A percentile compares a stretch with the other conserved stretches of the same genome.
Evolutionary conservation across 768 basidiomycete genomes (phyloP).

Genomic region (Leccinum variicolor): DNA sequence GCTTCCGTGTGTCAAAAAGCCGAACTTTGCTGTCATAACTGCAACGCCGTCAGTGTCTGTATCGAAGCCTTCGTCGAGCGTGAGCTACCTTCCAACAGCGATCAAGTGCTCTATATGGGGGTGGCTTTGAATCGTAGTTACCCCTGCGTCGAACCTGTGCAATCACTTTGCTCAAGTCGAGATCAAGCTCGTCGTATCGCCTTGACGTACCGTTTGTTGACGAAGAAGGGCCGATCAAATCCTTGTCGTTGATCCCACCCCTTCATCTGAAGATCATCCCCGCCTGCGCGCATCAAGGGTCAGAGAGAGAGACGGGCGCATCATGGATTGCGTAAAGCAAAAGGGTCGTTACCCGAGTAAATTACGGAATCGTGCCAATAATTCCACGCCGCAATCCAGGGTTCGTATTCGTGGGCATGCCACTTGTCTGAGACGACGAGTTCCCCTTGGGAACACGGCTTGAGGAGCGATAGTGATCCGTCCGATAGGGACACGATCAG

Average conservation of each 20-base stretch:
- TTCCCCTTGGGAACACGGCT: conserved; percentile 41
- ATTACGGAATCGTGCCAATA: conserved; percentile 77
- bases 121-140: conserved; percentile 87
- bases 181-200: neutral
- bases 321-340: neutral
- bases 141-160: conserved; percentile 83
- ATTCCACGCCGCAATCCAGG: conserved; percentile 92
- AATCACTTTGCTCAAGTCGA: conserved; percentile 1
- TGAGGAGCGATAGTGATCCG: conserved; percentile 65
- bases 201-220: conserved; percentile 63
- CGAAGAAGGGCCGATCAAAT: conserved; percentile 54
- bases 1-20: conserved; percentile 79
- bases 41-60: neutral
- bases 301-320: neutral
- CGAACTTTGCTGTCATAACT: conserved; percentile 85
- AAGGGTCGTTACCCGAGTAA: conserved; percentile 67
- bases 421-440: conserved; percentile 56
- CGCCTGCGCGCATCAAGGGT: conserved; percentile 50
- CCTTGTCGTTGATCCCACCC: conserved; percentile 84
- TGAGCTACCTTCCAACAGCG: conserved; percentile 82
- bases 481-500: conserved; percentile 82
- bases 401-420: conserved; percentile 90
- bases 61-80: neutral
- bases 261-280: conserved; percentile 89
- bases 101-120: conserved; percentile 76